Conservation (phyloP, 2,329 filamentous ascomycete species). For the Fusarium neocosmosporiellum region DNA sequence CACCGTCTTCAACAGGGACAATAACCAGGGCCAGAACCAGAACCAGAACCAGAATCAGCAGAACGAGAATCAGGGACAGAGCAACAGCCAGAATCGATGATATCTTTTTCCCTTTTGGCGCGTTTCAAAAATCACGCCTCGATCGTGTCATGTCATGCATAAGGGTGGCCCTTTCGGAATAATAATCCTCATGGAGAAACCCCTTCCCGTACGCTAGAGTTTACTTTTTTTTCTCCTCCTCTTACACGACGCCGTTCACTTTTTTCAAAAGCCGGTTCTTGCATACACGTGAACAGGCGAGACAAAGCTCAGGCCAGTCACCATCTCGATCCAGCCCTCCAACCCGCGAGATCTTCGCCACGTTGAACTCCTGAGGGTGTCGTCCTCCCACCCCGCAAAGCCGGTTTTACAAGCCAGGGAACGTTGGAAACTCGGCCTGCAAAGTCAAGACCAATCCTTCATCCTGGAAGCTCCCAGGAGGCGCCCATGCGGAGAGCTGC, state of each 20-base stretch:
- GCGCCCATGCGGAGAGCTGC: conserved; percentile 16
- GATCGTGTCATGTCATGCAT: conserved; percentile 28
- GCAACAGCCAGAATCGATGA: conserved; percentile 27
- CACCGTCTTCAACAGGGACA: conserved; percentile 60
- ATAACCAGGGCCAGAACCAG: conserved; percentile 3
- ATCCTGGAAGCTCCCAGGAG: conserved; percentile 7
- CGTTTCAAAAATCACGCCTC: conserved; percentile 27
- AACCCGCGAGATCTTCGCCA: conserved; percentile 30
- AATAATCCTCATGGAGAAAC: conserved; percentile 37
- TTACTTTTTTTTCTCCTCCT: background rate
- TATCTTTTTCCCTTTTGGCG: conserved; percentile 12
- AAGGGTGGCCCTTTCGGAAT: conserved; percentile 5
- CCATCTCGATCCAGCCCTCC: conserved; percentile 34
- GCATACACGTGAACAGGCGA: conserved; percentile 12
- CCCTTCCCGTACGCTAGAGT: conserved; percentile 37
- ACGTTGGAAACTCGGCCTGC: background rate
- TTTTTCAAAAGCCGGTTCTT: background rate
- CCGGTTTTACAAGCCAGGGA: conserved; percentile 30
- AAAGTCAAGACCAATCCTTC: conserved; percentile 16
- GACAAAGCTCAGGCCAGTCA: conserved; percentile 27
- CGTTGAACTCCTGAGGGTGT: conserved; percentile 18
- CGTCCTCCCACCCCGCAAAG: conserved; percentile 32
- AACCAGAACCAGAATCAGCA: conserved; percentile 2
- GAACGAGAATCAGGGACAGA: background rate
- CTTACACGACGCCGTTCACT: background rate